A percentile compares a stretch with the other conserved stretches of the same genome.
phyloP scores from a whole-genome alignment of 192 early-diverging fungal species.

The Entrophospora sp. region DNA sequence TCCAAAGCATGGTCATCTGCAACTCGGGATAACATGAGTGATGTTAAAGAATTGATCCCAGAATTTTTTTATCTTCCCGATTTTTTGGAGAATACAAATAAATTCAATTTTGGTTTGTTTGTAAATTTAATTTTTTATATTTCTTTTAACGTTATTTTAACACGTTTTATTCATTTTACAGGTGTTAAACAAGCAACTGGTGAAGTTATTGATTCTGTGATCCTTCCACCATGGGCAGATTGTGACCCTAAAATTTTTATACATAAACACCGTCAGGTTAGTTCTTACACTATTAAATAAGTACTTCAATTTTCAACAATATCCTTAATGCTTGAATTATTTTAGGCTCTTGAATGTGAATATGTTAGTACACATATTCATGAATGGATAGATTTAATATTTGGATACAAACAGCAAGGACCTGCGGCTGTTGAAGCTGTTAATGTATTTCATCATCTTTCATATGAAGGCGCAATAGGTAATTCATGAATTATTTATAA shows the following conservation, averaged over 20 bases:
- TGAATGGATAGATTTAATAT: conserved; percentile 93
- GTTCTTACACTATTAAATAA: too few relatives aligned
- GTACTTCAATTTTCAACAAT: too few relatives aligned
- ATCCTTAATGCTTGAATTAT: background rate
- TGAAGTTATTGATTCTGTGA: conserved; percentile 65
- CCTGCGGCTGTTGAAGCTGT: conserved; percentile 71
- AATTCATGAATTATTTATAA: background rate
- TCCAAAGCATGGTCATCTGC: conserved; percentile 68
- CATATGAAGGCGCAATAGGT: conserved; percentile 90
- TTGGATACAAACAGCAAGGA: conserved; percentile 94
- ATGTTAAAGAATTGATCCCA: conserved; percentile 90
- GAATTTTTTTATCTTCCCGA: conserved; percentile 96
- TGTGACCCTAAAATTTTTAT: conserved; percentile 67
- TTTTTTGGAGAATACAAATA: conserved; percentile 71
- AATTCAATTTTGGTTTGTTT: conserved; percentile 49
- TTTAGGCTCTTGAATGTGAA: conserved; percentile 66
- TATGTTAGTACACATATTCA: conserved; percentile 83
- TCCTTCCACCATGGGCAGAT: conserved; percentile 81
- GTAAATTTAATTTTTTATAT: conserved; percentile 27
- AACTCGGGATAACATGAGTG: conserved; percentile 61
- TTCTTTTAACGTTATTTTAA: background rate
- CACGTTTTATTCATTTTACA: conserved; percentile 9
- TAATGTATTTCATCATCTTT: conserved; percentile 95
- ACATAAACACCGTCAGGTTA: conserved; percentile 61
- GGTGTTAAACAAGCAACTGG: conserved; percentile 43